These are phyloP conservation scores for Neotropicomus parvogracilis DNA, from an alignment of 1,284 basidiomycete species.

Conservation along the genomic window DNA sequence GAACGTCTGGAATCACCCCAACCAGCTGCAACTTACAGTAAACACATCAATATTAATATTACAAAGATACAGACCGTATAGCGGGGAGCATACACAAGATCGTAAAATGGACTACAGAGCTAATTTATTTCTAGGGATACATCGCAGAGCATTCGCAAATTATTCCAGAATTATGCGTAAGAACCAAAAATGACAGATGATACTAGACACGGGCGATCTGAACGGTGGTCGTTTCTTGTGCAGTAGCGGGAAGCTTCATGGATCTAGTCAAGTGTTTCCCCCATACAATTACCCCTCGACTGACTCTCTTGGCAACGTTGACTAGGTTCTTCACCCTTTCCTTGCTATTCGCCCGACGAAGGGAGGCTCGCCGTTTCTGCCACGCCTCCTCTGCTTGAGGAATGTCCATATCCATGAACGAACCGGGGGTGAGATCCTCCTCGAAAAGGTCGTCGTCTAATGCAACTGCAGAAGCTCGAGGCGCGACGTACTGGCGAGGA, in stretches of 20 bases:
- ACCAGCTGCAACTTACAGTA: background rate
- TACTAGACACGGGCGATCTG: constrained; percentile 6
- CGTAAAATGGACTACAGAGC: constrained; percentile 7
- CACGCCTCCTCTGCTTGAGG: constrained; percentile 7
- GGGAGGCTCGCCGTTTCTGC: constrained; percentile 15
- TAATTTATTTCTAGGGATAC: constrained; percentile 28
- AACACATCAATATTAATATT: constrained; percentile 17
- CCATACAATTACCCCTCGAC: constrained; percentile 31
- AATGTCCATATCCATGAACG: constrained; percentile 36
- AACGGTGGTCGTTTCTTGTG: background rate
- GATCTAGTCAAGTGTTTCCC: constrained; percentile 27
- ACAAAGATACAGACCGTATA: constrained; percentile 9
- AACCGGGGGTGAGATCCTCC: constrained; percentile 16
- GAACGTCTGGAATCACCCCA: background rate
- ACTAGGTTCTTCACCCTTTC: constrained; percentile 22
- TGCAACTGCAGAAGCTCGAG: background rate
- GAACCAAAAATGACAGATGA: constrained; percentile 10
- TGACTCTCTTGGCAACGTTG: constrained; percentile 24
- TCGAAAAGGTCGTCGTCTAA: constrained; percentile 2
- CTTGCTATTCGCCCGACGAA: constrained; percentile 11
- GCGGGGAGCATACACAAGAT: constrained; percentile 9
- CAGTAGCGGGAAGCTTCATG: constrained; percentile 9
- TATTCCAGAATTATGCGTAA: constrained; percentile 10
- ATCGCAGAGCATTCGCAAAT: constrained; percentile 2
- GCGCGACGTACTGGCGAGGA: background rate